phyloP scores from a whole-genome alignment of 768 basidiomycete genomes.

The Tylopilus plumbeoviolaceoides region DNA sequence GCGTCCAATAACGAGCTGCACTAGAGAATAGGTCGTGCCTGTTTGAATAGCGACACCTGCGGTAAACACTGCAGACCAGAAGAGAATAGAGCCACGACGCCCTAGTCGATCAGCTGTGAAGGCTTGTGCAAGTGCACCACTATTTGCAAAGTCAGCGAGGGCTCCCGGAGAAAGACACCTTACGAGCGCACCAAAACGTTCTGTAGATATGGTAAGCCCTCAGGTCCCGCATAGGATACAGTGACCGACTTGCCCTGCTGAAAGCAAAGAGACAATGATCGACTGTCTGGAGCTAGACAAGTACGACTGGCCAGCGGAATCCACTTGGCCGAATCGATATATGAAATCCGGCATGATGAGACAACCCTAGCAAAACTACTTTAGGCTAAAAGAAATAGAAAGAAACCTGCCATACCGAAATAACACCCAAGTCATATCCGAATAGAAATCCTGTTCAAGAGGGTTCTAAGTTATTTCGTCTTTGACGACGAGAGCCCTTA shows the following conservation, averaged over 20 bases:
- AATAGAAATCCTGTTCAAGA: constrained; percentile 50
- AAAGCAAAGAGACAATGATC: constrained; percentile 74
- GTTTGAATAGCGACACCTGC: constrained; percentile 64
- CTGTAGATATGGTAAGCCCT: constrained; percentile 20
- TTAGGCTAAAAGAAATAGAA: constrained; percentile 1
- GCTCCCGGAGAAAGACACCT: neutral
- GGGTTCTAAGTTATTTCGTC: neutral
- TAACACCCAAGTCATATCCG: constrained; percentile 76
- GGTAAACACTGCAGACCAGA: constrained; percentile 75
- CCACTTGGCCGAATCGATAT: constrained; percentile 57
- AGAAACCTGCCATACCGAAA: constrained; percentile 45
- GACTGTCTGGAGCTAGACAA: constrained; percentile 56
- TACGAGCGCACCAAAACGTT: constrained; percentile 45
- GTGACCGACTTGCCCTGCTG: constrained; percentile 50
- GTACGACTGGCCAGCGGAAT: constrained; percentile 42
- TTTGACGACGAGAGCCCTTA: too few species aligned
- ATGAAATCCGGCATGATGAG: constrained; percentile 79
- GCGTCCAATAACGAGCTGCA: constrained; percentile 58
- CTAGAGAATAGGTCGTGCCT: constrained; percentile 40
- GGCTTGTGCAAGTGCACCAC: constrained; percentile 64
- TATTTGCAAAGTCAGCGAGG: constrained; percentile 18
- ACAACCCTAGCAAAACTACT: constrained; percentile 49
- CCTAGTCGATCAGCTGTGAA: constrained; percentile 74
- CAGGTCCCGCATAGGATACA: neutral
- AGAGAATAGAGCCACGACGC: constrained; percentile 66